These are phyloP conservation scores for Xerocomus brunneocitrinus DNA, from an alignment of 768 basidiomycete species.

Conservation along the genomic window DNA sequence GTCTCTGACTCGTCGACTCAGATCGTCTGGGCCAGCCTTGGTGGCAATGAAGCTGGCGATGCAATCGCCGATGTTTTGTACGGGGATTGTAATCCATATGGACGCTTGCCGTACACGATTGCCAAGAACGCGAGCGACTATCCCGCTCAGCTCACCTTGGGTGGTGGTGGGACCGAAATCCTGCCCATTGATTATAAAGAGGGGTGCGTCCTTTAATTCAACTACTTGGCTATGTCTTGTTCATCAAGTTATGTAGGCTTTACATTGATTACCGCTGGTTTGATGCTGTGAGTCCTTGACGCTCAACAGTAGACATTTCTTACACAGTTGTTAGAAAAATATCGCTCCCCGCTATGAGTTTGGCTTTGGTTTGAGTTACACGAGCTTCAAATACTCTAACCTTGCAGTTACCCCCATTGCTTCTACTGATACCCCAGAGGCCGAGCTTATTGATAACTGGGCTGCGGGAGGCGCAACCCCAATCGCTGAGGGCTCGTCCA, in stretches of 20 bases:
- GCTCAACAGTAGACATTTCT: not conserved
- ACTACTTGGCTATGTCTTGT: not conserved
- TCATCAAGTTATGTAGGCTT: slow-evolving; percentile 32
- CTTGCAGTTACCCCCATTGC: slow-evolving; percentile 45
- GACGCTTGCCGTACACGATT: slow-evolving; percentile 69
- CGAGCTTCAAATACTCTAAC: slow-evolving; percentile 67
- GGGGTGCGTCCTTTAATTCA: slow-evolving; percentile 15
- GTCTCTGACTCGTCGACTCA: slow-evolving; percentile 19
- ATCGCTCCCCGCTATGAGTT: slow-evolving; percentile 84
- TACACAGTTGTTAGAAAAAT: slow-evolving; percentile 40
- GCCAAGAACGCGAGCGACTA: slow-evolving; percentile 55
- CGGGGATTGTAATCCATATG: slow-evolving; percentile 72
- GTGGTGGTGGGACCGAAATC: slow-evolving; percentile 26
- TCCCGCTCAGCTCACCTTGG: slow-evolving; percentile 35
- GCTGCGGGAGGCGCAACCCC: slow-evolving; percentile 53
- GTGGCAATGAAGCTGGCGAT: slow-evolving; percentile 77
- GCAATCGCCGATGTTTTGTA: slow-evolving; percentile 74
- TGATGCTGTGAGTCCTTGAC: slow-evolving; percentile 48
- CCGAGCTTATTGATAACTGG: slow-evolving; percentile 46
- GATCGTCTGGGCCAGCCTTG: slow-evolving; percentile 49
- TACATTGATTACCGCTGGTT: slow-evolving; percentile 72
- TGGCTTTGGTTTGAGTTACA: slow-evolving; percentile 87
- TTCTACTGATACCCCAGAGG: slow-evolving; percentile 28
- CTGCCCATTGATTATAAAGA: slow-evolving; percentile 62
- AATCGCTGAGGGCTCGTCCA: slow-evolving; percentile 52